phyloP scores from a whole-genome alignment of 257 asterid species.

The Solanum chaucha region DNA sequence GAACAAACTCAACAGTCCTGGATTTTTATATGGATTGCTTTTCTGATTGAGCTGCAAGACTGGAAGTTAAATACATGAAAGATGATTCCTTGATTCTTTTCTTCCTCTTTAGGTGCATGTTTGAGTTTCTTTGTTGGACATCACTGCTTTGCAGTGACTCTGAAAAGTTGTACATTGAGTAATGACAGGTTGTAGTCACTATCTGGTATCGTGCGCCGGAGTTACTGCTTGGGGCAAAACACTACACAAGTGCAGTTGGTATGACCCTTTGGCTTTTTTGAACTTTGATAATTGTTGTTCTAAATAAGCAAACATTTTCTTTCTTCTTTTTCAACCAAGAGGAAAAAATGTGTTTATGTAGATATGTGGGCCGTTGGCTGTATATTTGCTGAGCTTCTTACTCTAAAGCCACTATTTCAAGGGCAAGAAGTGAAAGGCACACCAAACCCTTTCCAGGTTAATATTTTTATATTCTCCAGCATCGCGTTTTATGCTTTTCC shows the following conservation, averaged over 20 bases:
- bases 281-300: neutral
- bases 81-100: neutral
- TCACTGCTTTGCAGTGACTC: neutral
- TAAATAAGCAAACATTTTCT: neutral
- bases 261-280: constrained; percentile 14
- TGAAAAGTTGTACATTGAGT: constrained; percentile 4
- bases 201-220: constrained; percentile 99
- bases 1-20: neutral
- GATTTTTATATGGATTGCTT: neutral
- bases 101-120: neutral
- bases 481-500: neutral
- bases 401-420: constrained; percentile 95
- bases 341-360: constrained; percentile 11
- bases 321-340: neutral
- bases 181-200: constrained; percentile 88
- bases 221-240: constrained; percentile 93
- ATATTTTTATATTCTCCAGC: constrained; percentile 2
- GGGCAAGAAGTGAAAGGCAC: constrained; percentile 99
- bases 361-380: constrained; percentile 99
- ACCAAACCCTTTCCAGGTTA: constrained; percentile 91
- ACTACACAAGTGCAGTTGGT: constrained; percentile 99
- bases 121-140: neutral
- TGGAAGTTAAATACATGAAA: neutral
- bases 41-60: neutral
- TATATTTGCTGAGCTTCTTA: constrained; percentile 97